Base-by-base conservation (phyloP, 148 eudicot genomes). In the Mesembryanthemum crystallinum region DNA sequence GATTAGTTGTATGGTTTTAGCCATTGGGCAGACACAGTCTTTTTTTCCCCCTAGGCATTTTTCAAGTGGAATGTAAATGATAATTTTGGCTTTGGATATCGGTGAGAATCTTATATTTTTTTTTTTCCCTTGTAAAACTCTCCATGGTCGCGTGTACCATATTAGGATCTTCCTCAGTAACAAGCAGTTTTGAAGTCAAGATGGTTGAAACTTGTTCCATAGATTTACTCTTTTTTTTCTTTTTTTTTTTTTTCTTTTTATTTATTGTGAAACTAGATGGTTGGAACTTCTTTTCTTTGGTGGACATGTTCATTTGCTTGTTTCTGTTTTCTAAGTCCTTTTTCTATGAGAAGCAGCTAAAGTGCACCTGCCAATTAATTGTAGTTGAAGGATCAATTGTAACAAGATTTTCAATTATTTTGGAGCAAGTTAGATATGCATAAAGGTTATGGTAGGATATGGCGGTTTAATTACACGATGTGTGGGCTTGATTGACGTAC, bases 61-160 rank as follows among this genome's bases (percentile, higher is more conserved):
- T 83, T 75, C 71, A 63, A 74, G 68, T 75, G 77, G 57, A 78
- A 60, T 80, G 84, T 82, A 88, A 81, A 80, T 81, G 79, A 71
- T 76, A 64, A 47, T 76, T 77, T 81, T 79, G 71, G 52, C 69
- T 79, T 76, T 77, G 62, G 68, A 49, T 79, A 37, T 64, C 75
- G 78, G 57, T 76, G 45, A 45, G 79, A 64, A 74, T n/a, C n/a
- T n/a, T n/a, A n/a, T n/a, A n/a, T 69, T 64, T 27, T 81, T 64
- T 72, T 73, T 67, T 68, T 66, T 6, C 39, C 39, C 39, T 35
- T 79, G 84, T 78, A 76, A 82, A 79, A 65, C 76, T 69, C 81
- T 24, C 73, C 66, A 75, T 73, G 60, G 72, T 80, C 78, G 74
- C 55, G 23, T 81, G 85, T 76, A 86, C 82, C 79, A 71, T 85